Base-by-base conservation (phyloP, 1,139 yeast species). In the Pichia kudriavzevii region DNA sequence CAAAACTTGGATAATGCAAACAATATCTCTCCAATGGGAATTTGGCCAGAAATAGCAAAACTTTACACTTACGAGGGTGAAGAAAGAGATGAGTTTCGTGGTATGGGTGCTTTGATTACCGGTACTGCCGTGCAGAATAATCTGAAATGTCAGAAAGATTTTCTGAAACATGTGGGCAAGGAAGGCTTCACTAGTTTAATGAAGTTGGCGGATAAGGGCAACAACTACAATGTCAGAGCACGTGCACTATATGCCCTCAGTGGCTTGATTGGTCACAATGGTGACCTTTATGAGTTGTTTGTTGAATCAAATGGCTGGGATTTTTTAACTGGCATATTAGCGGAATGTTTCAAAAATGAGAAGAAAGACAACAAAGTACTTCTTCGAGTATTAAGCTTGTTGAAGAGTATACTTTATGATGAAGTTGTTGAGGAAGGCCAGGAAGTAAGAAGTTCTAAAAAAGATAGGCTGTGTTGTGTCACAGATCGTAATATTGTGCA, bases 81-180 rank as follows among this genome's bases (percentile, higher is more conserved):
- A 26, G 59, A 63, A 4, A 61, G 82, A 35, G 58, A 55, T 2
- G 58, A 66, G 5, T 60, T 87, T 34, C 66, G 78, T 40, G 63
- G 71, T 60, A 65, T 43, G 79, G 88, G 7, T 72, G 85, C 46
- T 78, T 35, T 94, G 35, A 74, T 84, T 27, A 69, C 88, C 22
- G 96, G 94, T 3, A 82, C 91, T 1, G 95, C 97, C 0, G 94
- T 83, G 2, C 98, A 91, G 58, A 91, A 91, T 56, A 91, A 91
- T 55, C 76, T 75, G 2, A 70, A 69, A 40, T 67, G 88, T 4
- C 96, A 87, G 58, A 65, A 67, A 36, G 82, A 73, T 36, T 79
- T 77, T 45, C 49, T 66, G 26, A 67, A 71, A 40, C 64, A 77
- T 40, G 64, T 65, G 1, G 60, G 45, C 4, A 26, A 23, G 11